These are phyloP conservation scores for Theobroma grandiflorum DNA, from an alignment of 441 rosid genomes.

Conservation along the genomic window DNA sequence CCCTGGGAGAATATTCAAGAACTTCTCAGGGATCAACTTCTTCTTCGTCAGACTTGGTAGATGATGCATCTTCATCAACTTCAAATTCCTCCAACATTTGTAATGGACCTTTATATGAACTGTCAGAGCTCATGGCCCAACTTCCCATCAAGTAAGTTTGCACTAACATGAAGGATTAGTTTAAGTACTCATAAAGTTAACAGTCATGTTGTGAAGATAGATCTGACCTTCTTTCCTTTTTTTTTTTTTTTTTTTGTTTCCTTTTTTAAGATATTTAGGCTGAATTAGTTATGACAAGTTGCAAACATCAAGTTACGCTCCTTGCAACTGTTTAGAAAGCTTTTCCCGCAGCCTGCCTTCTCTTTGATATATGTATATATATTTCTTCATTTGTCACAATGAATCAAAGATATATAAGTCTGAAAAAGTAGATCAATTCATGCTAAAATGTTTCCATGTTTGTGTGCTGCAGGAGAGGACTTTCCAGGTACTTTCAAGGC, in stretches of 20 bases:
- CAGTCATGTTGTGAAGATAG: background rate
- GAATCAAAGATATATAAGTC: background rate
- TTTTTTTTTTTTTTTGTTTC: too few relatives aligned
- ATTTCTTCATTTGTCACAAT: background rate
- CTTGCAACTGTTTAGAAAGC: background rate
- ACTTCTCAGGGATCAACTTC: constrained; percentile 36
- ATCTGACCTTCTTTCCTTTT: background rate
- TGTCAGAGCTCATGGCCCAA: constrained; percentile 69
- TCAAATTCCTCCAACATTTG: constrained; percentile 40
- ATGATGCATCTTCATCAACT: constrained; percentile 45
- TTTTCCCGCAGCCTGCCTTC: background rate
- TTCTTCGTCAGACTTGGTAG: constrained; percentile 33
- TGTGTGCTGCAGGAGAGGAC: constrained; percentile 51
- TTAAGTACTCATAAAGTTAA: background rate
- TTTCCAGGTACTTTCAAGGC: constrained; percentile 53
- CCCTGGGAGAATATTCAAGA: constrained; percentile 39
- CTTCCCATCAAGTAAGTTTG: constrained; percentile 67
- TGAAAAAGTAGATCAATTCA: background rate
- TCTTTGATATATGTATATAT: background rate
- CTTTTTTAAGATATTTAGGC: too few relatives aligned
- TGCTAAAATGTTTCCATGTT: background rate
- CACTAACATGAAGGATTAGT: background rate
- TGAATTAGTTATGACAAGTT: too few relatives aligned
- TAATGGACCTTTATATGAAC: constrained; percentile 56
- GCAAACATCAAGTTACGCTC: background rate